These are phyloP conservation scores for Didymella exigua DNA, from an alignment of 2,329 filamentous ascomycete genomes.

Conservation along the genomic window DNA sequence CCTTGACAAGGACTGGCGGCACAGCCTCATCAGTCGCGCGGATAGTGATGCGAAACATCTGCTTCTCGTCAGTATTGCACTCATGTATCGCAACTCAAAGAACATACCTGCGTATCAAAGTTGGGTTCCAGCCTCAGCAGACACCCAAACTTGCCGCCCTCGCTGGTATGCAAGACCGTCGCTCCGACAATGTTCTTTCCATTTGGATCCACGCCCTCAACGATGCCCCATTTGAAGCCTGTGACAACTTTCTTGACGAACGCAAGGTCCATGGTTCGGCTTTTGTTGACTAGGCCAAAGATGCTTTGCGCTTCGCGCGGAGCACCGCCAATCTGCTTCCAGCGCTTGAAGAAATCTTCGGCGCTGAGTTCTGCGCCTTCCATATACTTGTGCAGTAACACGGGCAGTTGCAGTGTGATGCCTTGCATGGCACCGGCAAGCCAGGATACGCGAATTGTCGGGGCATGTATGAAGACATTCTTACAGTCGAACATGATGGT, in stretches of 20 bases:
- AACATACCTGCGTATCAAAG: conserved; percentile 81
- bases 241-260: conserved; percentile 76
- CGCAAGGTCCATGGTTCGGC: conserved; percentile 68
- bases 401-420: conserved; percentile 85
- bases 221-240: conserved; percentile 87
- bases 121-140: conserved; percentile 94
- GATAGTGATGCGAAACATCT: conserved; percentile 97
- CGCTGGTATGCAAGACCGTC: conserved; percentile 80
- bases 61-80: conserved; percentile 22
- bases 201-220: conserved; percentile 89
- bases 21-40: conserved; percentile 92
- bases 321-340: conserved; percentile 94
- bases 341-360: conserved; percentile 98
- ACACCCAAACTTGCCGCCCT: conserved; percentile 91
- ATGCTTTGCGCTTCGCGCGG: conserved; percentile 88
- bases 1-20: conserved; percentile 76
- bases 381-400: conserved; percentile 95
- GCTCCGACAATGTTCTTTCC: conserved; percentile 91
- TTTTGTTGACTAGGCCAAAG: conserved; percentile 70
- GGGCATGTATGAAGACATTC: conserved; percentile 78
- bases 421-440: conserved; percentile 92
- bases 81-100: background rate
- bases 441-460: conserved; percentile 93
- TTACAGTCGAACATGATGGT: conserved; percentile 94
- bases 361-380: conserved; percentile 82